Base-by-base conservation (phyloP, 2,329 filamentous ascomycete genomes). In the Phyllosticta citribraziliensis region DNA sequence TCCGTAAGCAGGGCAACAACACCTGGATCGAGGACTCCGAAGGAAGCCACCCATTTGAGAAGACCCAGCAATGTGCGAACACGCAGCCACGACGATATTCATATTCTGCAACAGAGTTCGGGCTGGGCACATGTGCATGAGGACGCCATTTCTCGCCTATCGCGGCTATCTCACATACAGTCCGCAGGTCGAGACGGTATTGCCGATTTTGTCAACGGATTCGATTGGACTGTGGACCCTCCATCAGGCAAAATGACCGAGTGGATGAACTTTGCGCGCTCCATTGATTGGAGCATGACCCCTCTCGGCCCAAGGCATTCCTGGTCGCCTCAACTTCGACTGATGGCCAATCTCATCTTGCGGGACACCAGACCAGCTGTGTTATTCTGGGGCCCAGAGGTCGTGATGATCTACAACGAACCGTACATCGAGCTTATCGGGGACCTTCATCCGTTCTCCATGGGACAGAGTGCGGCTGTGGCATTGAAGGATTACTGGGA, bases 401-500 rank as follows among this genome's bases (percentile, higher is more conserved):
- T 72, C 52, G 69, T 67, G 20, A 71, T 73, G 64, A 57, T 76
- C 22, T 75, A 75, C 66, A 76, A 76, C 47, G 70, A 73, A 35
- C 63, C 66, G 0, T 75, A 74, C 24, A 65, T 71, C 5, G 63
- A 70, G 24, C 62, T 72, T 6, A 64, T 71, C 5, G 70, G 68
- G 2, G 55, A 55, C 0, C 63, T 69, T 10, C 73, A 75, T 86
- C 12, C 88, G 87, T 24, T 20, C 4, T 67, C 78, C 80, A 60
- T 84, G 77, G 66, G 89, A 83, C 1, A 82, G 78, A 69, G 69
- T 51, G 74, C 76, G 79, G 61, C 85, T 80, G n/a, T 88, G 83
- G 6, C 84, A 87, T 74, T 86, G 84, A 2, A 88, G 82, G 1
- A 88, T 88, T 86, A 91, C 88, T 72, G 68, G 70, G 61, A 58